Evolutionary conservation across 345 rosid genomes (phyloP).

Genomic region (Ceriops zippeliana): DNA sequence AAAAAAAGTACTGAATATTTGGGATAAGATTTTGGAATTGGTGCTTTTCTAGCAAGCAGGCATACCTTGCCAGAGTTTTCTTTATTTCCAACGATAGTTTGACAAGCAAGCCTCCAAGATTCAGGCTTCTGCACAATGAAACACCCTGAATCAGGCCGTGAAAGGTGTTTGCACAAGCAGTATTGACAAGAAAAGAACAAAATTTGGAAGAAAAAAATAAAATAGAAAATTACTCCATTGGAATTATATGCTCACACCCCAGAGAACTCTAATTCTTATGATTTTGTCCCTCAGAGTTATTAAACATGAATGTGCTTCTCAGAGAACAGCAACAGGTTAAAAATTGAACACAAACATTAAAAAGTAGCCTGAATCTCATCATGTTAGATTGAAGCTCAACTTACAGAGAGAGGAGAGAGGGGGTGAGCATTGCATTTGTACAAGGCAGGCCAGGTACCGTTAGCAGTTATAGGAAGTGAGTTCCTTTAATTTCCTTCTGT

Average conservation of each 20-base stretch:
- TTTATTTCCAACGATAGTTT: slow-evolving; percentile 86
- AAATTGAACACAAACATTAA: too few relatives aligned
- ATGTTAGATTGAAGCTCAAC: too few relatives aligned
- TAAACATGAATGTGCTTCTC: neutral
- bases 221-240: neutral
- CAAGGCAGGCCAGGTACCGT: too few relatives aligned
- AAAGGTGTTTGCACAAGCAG: neutral
- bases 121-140: slow-evolving; percentile 58
- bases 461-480: neutral
- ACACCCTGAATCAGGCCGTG: neutral
- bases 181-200: neutral
- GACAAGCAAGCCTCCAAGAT: slow-evolving; percentile 90
- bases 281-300: neutral
- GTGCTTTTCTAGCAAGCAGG: neutral
- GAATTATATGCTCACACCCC: neutral
- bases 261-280: neutral
- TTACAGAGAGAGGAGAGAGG: too few relatives aligned
- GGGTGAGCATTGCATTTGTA: too few relatives aligned
- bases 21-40: neutral
- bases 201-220: neutral
- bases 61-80: slow-evolving; percentile 79
- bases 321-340: too few relatives aligned
- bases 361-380: too few relatives aligned
- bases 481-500: neutral
- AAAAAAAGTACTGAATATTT: neutral